Evolutionary conservation across 2,329 filamentous ascomycete species (phyloP), one percentile per base, ranked within the genome.

Genomic region (Phaeoacremonium minimum): DNA sequence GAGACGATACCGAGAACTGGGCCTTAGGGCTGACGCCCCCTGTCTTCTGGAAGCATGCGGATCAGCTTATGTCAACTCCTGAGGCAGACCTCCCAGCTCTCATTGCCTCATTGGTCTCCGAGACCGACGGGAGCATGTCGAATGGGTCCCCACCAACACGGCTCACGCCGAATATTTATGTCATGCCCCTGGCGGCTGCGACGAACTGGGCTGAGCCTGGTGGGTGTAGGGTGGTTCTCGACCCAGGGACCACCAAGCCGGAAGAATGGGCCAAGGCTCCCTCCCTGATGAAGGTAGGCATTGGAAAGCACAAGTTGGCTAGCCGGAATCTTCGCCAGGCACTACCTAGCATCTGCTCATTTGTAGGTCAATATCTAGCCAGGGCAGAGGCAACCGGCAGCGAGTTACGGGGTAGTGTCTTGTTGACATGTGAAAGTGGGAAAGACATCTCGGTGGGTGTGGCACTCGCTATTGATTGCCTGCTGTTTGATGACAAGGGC

Each of bases 1-100:
- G 85, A 3, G 93, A 98, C 58, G 93, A 98, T 57, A 87, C 85
- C 11, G 93, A 98, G 67, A 87, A 87, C 48, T 98, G 93, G 93
- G 84, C 89, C 2, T 66, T 76, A 36, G 88, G 87, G 0, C 73
- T 97, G 13, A 93, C 86, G 1, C 79, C 91, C 0, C 57, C 66
- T 1, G 45, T 91, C 1, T 98, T 95, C 61, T 98, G 93, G 93
- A 60, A 60, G 3, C 69, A 95, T 48, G 67, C 65, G 29, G 65
- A 75, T 0, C 28, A 53, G 6, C 65, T 97, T 9, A 64, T 94
- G 15, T 58, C 58, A 0, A 74, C 82, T 0, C 52, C 73, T 0
- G 90, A 96, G 51, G 72, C 77, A 8, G 78, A 88, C 3, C 59
- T 79, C 1, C 69, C 72, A 0, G 66, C 51, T 3, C 47, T 75